Conservation (phyloP, 441 rosid genomes). For the Gossypium schwendimanii region DNA sequence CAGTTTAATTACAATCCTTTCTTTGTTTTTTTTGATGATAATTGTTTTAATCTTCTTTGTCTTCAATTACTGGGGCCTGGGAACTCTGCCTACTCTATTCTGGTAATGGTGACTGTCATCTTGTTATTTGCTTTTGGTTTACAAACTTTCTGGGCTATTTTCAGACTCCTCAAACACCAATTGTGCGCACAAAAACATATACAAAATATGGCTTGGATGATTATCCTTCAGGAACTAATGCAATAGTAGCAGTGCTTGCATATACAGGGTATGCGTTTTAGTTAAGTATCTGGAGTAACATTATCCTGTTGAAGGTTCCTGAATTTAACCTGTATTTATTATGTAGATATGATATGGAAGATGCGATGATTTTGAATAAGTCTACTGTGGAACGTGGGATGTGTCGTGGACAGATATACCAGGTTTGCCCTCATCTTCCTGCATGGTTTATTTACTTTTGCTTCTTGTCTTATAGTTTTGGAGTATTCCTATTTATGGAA, state of each 20-base stretch:
- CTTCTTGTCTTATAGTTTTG: not conserved
- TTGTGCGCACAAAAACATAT: conserved; percentile 79
- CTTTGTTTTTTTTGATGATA: not conserved
- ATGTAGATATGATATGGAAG: conserved; percentile 94
- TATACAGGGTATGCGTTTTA: conserved; percentile 65
- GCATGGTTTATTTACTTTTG: not conserved
- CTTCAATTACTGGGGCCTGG: not conserved
- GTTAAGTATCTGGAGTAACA: not conserved
- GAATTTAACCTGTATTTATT: conserved; percentile 10
- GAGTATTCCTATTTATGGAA: not conserved
- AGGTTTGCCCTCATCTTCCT: conserved; percentile 39
- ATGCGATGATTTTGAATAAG: conserved; percentile 95
- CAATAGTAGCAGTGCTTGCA: conserved; percentile 95
- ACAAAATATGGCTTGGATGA: conserved; percentile 67
- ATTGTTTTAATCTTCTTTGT: conserved; percentile 2
- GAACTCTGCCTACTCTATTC: not conserved
- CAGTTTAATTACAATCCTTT: not conserved
- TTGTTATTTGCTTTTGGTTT: not conserved
- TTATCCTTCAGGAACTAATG: conserved; percentile 89
- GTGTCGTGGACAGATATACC: conserved; percentile 95
- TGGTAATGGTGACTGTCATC: not conserved
- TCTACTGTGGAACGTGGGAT: conserved; percentile 92
- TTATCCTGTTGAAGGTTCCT: conserved; percentile 3
- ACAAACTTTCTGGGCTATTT: conserved; percentile 11
- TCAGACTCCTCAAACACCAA: conserved; percentile 97